A percentile compares a stretch with the other conserved stretches of the same genome.
phyloP scores from a whole-genome alignment of 2,329 filamentous ascomycete genomes.

The Pyricularia pennisetigena region DNA sequence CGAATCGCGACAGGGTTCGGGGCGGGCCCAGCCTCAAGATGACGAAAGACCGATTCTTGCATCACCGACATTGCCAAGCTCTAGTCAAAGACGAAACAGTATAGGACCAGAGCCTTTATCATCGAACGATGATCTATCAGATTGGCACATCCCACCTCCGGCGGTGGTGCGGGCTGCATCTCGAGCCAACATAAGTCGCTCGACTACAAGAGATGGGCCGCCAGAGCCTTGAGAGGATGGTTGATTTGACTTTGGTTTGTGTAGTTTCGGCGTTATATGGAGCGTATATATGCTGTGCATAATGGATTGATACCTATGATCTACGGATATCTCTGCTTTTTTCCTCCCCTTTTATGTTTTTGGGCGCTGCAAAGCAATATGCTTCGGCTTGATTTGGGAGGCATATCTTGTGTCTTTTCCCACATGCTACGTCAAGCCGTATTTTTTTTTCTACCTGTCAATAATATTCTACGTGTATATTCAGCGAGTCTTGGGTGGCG shows the following conservation, averaged over 20 bases:
- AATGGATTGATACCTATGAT: not conserved
- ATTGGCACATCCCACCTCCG: not conserved
- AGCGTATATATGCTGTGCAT: not conserved
- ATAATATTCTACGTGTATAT: not conserved
- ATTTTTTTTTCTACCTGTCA: not conserved
- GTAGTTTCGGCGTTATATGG: not conserved
- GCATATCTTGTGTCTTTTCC: not conserved
- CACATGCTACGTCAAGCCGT: not conserved
- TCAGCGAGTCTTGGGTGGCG: not conserved
- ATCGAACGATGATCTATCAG: not conserved
- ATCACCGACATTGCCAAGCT: not conserved
- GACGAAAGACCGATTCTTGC: not conserved
- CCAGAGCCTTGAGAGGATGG: not conserved
- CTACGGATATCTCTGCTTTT: not conserved
- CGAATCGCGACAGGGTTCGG: conserved; percentile 13
- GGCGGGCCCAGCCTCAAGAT: not conserved
- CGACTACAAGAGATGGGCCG: not conserved
- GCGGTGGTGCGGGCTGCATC: not conserved
- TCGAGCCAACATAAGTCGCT: not conserved
- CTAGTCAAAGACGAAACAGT: not conserved
- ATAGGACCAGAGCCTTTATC: not conserved
- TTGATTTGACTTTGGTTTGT: not conserved
- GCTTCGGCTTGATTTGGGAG: not conserved
- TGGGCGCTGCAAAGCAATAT: not conserved
- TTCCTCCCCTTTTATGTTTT: not conserved